These are phyloP conservation scores for Polychaeton citri DNA, from an alignment of 2,329 filamentous ascomycete genomes.

Conservation along the genomic window DNA sequence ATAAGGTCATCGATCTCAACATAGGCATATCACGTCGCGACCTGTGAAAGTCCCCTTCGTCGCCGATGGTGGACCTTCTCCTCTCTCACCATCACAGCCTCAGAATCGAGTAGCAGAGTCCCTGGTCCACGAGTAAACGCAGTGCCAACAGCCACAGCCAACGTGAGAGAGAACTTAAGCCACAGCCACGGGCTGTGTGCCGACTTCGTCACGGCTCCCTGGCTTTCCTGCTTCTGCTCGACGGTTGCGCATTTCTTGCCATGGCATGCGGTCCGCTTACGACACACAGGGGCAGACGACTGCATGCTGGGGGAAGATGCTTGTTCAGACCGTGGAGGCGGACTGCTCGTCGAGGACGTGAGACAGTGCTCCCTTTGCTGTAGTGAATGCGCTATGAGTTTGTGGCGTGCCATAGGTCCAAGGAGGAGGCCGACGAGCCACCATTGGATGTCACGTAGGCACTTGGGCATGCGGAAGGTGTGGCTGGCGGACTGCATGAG, in stretches of 20 bases:
- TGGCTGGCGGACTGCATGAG: conserved; percentile 13
- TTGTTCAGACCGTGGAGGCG: neutral
- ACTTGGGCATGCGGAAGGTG: conserved; percentile 14
- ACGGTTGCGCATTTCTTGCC: conserved; percentile 13
- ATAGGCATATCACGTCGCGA: no score
- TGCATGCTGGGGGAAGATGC: neutral
- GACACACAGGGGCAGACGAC: neutral
- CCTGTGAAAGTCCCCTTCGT: no score
- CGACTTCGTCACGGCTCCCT: neutral
- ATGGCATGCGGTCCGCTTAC: conserved; percentile 4
- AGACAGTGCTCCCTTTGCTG: no score
- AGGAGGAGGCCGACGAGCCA: conserved; percentile 19
- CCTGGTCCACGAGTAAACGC: conserved; percentile 34
- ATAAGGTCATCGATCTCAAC: no score
- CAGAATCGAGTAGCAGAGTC: conserved; percentile 21
- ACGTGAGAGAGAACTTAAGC: conserved; percentile 34
- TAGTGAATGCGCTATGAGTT: conserved; percentile 4
- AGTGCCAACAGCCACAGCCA: conserved; percentile 35
- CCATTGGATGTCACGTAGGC: conserved; percentile 21
- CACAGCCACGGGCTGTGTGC: conserved; percentile 27
- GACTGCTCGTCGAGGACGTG: neutral
- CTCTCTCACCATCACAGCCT: no score
- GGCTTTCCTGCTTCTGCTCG: neutral
- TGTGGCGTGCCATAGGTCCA: conserved; percentile 24
- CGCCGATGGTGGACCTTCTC: no score